Evolutionary conservation across 352 stramenopile species (phyloP).

Genomic region (Phytophthora hibernalis): DNA sequence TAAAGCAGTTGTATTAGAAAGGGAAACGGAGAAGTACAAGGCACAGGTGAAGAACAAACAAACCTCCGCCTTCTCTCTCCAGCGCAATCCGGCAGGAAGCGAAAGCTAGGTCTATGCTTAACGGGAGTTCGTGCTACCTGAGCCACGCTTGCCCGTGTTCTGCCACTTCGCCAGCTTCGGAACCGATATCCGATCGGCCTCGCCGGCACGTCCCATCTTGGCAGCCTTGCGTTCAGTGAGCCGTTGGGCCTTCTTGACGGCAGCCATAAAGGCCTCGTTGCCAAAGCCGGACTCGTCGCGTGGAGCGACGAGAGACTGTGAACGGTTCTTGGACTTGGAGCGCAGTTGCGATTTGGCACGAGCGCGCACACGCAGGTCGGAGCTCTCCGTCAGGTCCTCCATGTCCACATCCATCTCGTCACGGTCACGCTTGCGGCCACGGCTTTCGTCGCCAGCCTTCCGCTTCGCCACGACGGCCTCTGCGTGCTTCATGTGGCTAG

Average conservation of each 20-base stretch:
- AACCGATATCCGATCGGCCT: conserved; percentile 80
- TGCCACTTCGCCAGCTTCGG: conserved; percentile 91
- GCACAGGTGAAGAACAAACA: conserved; percentile 26
- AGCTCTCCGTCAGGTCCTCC: conserved; percentile 87
- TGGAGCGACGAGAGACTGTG: conserved; percentile 76
- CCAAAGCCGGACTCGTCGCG: conserved; percentile 78
- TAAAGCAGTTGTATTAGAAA: conserved; percentile 44
- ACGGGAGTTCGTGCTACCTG: conserved; percentile 79
- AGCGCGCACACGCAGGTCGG: conserved; percentile 68
- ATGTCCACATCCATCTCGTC: conserved; percentile 89
- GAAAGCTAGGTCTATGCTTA: conserved; percentile 49
- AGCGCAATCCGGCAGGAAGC: conserved; percentile 22
- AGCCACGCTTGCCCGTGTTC: conserved; percentile 89
- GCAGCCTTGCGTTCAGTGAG: conserved; percentile 80
- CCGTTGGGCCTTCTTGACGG: conserved; percentile 54
- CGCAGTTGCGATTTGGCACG: conserved; percentile 76
- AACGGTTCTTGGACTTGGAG: conserved; percentile 87
- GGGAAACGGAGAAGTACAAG: conserved; percentile 36
- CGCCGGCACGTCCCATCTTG: conserved; percentile 83
- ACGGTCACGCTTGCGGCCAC: conserved; percentile 86
- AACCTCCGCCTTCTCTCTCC: conserved; percentile 26
- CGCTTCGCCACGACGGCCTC: conserved; percentile 75
- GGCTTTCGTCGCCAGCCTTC: conserved; percentile 71
- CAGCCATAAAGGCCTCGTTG: conserved; percentile 49
- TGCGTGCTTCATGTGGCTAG: conserved; percentile 91